Conservation (phyloP, 169 alveolate species). For the Theileria orientalis region DNA sequence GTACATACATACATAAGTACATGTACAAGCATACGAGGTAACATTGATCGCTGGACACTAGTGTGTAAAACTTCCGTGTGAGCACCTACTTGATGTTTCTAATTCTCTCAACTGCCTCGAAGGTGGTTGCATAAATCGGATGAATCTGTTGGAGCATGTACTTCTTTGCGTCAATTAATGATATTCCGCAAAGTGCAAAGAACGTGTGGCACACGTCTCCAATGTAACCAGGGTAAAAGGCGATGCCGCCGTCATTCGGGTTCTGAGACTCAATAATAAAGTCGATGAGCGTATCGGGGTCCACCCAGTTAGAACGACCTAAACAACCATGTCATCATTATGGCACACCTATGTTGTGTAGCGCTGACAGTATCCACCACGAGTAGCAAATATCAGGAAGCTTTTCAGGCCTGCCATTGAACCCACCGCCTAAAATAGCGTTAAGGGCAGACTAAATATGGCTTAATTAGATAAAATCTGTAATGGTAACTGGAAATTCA, state of each 20-base stretch:
- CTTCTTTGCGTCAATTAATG: conserved; percentile 73
- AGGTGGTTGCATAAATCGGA: conserved; percentile 71
- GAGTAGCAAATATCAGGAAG: conserved; percentile 95
- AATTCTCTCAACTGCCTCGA: conserved; percentile 18
- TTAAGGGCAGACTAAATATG: too few species aligned
- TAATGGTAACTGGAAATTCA: too few species aligned
- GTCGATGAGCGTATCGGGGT: conserved; percentile 79
- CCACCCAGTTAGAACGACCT: conserved; percentile 85
- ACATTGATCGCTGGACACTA: too few species aligned
- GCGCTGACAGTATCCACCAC: conserved; percentile 94
- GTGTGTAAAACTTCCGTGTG: background rate
- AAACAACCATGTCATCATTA: background rate
- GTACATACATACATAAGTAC: background rate
- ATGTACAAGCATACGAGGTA: background rate
- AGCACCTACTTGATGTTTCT: background rate
- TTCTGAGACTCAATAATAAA: conserved; percentile 86
- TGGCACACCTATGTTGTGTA: conserved; percentile 75
- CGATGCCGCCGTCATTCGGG: conserved; percentile 90
- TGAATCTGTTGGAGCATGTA: conserved; percentile 45
- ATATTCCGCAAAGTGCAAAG: conserved; percentile 92
- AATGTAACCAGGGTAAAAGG: conserved; percentile 92
- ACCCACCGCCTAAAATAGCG: conserved; percentile 88
- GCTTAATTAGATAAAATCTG: background rate
- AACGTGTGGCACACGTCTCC: conserved; percentile 95
- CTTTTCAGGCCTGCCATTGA: conserved; percentile 96